phyloP scores from a whole-genome alignment of 768 basidiomycete species.

The Podaxis sp. region DNA sequence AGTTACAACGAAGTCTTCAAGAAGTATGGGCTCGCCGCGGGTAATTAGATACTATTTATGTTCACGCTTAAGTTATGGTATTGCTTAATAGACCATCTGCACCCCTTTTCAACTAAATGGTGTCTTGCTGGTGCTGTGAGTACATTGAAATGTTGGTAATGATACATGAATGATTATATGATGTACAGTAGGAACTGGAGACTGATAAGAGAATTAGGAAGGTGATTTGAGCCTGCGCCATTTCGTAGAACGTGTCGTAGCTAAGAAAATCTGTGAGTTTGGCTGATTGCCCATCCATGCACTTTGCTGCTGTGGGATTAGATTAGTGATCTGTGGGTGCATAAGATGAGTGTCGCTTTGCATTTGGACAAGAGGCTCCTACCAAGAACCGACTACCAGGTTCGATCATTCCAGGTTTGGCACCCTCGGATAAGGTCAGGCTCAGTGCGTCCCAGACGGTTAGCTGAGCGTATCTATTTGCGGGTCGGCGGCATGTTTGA shows the following conservation, averaged over 20 bases:
- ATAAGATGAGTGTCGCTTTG: slow-evolving; percentile 3
- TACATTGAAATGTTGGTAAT: not conserved
- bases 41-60: slow-evolving; percentile 12
- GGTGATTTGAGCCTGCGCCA: slow-evolving; percentile 47
- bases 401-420: slow-evolving; percentile 48
- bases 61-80: not conserved
- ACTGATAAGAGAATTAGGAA: not conserved
- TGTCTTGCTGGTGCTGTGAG: not conserved
- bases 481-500: slow-evolving; percentile 47
- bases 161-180: not conserved
- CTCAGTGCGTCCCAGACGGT: slow-evolving; percentile 80
- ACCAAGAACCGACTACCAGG: slow-evolving; percentile 72
- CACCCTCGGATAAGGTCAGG: slow-evolving; percentile 50
- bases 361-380: slow-evolving; percentile 23
- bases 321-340: slow-evolving; percentile 53
- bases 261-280: slow-evolving; percentile 69
- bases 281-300: slow-evolving; percentile 70
- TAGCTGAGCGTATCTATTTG: slow-evolving; percentile 67
- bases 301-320: slow-evolving; percentile 63
- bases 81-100: slow-evolving; percentile 2
- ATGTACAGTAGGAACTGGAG: not conserved
- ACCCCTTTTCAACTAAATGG: not conserved
- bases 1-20: slow-evolving; percentile 61
- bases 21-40: slow-evolving; percentile 64
- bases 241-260: slow-evolving; percentile 62